Percentiles rank a stretch among this genome's conserved stretches.
phyloP scores from a whole-genome alignment of 2,329 filamentous ascomycete species.

The Hymenoscyphus repandus region DNA sequence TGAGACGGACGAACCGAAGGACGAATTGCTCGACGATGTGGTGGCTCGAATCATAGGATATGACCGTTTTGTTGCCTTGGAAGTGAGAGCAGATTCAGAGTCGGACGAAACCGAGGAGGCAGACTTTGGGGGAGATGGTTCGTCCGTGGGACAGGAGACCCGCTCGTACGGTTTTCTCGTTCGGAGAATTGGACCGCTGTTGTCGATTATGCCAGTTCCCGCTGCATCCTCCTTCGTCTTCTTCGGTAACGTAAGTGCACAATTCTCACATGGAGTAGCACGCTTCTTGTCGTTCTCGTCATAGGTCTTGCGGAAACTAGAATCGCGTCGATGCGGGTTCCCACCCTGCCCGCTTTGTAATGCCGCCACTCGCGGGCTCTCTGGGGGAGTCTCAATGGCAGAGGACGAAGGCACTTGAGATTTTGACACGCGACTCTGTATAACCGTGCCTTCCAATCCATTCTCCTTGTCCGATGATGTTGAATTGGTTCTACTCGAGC shows the following conservation, averaged over 20 bases:
- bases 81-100: constrained; percentile 21
- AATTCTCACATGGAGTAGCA: constrained; percentile 62
- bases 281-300: constrained; percentile 60
- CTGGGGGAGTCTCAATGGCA: constrained; percentile 52
- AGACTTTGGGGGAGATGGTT: constrained; percentile 27
- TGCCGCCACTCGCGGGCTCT: constrained; percentile 45
- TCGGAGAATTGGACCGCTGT: constrained; percentile 49
- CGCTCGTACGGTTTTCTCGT: constrained; percentile 56
- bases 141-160: constrained; percentile 38
- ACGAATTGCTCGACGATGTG: constrained; percentile 27
- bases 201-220: constrained; percentile 16
- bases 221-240: constrained; percentile 31
- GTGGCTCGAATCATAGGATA: constrained; percentile 15
- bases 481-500: constrained; percentile 13
- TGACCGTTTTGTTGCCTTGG: constrained; percentile 16
- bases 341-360: constrained; percentile 27
- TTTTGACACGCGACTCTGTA: constrained; percentile 13
- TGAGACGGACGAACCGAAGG: constrained; percentile 40
- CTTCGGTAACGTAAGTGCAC: constrained; percentile 59
- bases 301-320: constrained; percentile 57
- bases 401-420: constrained; percentile 33
- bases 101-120: constrained; percentile 25
- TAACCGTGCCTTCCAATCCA: constrained; percentile 3
- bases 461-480: constrained; percentile 17
- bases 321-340: constrained; percentile 43